Base-by-base conservation (phyloP, 2,329 filamentous ascomycete species). In the Cytospora chrysosperma region DNA sequence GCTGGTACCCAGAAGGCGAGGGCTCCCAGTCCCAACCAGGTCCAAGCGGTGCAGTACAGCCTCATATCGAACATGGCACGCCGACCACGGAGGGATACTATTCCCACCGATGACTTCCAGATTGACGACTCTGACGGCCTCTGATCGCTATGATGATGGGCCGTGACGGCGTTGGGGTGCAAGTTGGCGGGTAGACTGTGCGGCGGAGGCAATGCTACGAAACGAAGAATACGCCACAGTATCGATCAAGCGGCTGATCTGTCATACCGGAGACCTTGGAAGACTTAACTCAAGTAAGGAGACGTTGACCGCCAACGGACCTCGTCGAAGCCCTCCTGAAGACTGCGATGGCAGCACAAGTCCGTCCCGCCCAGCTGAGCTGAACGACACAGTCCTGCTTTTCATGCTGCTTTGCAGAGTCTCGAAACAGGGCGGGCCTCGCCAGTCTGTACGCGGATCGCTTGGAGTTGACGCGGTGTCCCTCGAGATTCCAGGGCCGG, bases 1-100 rank as follows among this genome's bases (percentile, higher is more conserved):
- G 52, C 34, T 65, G 63, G 63, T 63, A 63, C 26, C 50, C 60
- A 17, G 55, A 65, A 15, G 28, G 51, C 43, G 63, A 47, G 10
- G 54, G 58, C 26, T 28, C 51, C 12, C 34, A 24, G 17, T 34
- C 58, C 3, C 58, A 61, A 24, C 51, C 27, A 19, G 50, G 32
- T 4, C 27, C 51, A 9, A 34, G n/a, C 1, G 47, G 6, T 17
- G 57, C 57, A 17, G 24, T 32, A 12, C 49, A 59, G 17, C 58
- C 30, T 32, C n/a, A 54, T 7, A 43, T 56, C 17, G 54, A 40
- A 24, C 21, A 40, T 13, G 60, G 40, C 13, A 24, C 57, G 47
- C 60, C 60, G 7, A 50, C 57, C 24, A 57, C 60, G 32, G 49
- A 58, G 17, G 60, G 32, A n/a, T 62, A 62, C 24, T 58, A 54